Percentiles rank a stretch among this genome's conserved stretches.
phyloP scores from a whole-genome alignment of 352 stramenopile genomes.

The Phytopythium delawarense region DNA sequence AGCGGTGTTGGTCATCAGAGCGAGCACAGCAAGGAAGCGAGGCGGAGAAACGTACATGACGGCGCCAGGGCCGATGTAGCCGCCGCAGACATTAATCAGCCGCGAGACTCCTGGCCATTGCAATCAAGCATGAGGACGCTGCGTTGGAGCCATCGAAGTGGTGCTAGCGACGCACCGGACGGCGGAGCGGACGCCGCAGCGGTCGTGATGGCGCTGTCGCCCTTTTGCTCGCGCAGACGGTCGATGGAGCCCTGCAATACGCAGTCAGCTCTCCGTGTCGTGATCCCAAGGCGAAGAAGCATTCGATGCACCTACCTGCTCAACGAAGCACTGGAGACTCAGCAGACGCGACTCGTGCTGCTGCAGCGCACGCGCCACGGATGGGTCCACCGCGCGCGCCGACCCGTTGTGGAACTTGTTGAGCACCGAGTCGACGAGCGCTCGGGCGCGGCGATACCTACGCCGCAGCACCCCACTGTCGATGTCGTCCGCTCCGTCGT shows the following conservation, averaged over 20 bases:
- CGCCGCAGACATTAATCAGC: conserved; percentile 49
- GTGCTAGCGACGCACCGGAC: neutral
- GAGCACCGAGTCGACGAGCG: conserved; percentile 47
- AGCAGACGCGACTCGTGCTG: conserved; percentile 50
- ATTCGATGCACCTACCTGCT: conserved; percentile 32
- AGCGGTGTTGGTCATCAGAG: neutral
- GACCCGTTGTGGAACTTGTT: conserved; percentile 81
- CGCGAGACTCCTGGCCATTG: conserved; percentile 7
- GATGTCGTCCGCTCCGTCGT: neutral
- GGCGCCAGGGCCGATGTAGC: conserved; percentile 37
- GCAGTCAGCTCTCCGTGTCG: neutral
- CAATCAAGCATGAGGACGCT: neutral
- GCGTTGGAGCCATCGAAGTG: neutral
- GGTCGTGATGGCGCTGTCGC: conserved; percentile 13
- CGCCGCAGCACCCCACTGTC: conserved; percentile 9
- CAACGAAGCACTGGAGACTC: conserved; percentile 69
- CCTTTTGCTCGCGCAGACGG: conserved; percentile 37
- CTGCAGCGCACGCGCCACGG: conserved; percentile 51
- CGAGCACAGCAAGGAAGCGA: neutral
- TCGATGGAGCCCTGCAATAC: conserved; percentile 32
- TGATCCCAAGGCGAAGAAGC: too few relatives aligned
- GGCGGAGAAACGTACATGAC: conserved; percentile 44
- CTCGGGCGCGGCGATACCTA: conserved; percentile 47
- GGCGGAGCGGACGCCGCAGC: neutral
- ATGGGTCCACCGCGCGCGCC: conserved; percentile 53